Percentiles rank a stretch among this genome's conserved stretches.
Evolutionary conservation across 257 asterid species (phyloP).

Genomic region (Jacaranda copaia): DNA sequence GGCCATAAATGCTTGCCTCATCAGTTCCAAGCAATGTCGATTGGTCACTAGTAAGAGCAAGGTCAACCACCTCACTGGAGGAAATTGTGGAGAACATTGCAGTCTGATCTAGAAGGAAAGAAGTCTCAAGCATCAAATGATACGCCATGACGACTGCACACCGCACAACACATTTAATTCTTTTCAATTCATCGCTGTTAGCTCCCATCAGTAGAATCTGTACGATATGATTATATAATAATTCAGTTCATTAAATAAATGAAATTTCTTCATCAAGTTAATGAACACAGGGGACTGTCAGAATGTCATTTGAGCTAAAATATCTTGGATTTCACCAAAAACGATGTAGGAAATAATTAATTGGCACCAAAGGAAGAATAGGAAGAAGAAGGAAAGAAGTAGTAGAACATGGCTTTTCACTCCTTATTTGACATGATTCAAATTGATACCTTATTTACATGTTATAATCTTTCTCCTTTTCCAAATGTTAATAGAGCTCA

Average conservation of each 20-base stretch:
- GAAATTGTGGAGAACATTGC: constrained; percentile 86
- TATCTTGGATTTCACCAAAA: neutral
- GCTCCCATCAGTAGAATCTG: constrained; percentile 97
- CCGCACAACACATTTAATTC: constrained; percentile 81
- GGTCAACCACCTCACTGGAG: constrained; percentile 52
- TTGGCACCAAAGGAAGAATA: neutral
- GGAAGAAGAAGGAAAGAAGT: neutral
- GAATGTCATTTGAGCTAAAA: constrained; percentile 16
- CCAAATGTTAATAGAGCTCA: constrained; percentile 12
- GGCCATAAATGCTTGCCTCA: constrained; percentile 39
- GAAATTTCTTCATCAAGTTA: neutral
- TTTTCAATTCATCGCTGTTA: constrained; percentile 76
- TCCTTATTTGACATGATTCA: neutral
- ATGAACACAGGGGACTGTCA: neutral
- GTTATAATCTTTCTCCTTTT: constrained; percentile 13
- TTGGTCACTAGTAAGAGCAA: constrained; percentile 43
- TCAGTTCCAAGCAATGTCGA: constrained; percentile 35
- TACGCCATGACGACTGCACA: constrained; percentile 97
- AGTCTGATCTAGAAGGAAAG: constrained; percentile 81
- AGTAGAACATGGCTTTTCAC: neutral
- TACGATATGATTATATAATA: constrained; percentile 29
- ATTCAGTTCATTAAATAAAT: constrained; percentile 10
- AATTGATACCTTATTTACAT: neutral
- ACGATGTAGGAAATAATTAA: neutral
- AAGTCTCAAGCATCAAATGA: constrained; percentile 94